These are phyloP conservation scores for Ricinus communis DNA, from an alignment of 345 rosid genomes.

Conservation along the genomic window DNA sequence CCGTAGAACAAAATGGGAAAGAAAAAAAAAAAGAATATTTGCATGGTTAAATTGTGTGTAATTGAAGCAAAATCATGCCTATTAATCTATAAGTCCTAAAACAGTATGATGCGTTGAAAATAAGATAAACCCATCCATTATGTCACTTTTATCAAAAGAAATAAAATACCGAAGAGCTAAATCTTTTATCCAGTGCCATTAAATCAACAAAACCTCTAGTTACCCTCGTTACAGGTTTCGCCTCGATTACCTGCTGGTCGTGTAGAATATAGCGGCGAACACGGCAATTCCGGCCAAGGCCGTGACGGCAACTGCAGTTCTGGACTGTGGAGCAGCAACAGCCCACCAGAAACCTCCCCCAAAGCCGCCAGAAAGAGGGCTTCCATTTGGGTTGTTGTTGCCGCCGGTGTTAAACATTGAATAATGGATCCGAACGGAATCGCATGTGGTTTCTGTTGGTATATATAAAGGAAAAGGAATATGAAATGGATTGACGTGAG, in stretches of 20 bases:
- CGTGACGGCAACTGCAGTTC: constrained; percentile 37
- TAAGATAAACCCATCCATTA: not conserved
- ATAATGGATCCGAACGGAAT: not conserved
- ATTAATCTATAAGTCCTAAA: not conserved
- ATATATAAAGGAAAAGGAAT: too few relatives aligned
- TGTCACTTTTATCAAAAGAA: too few relatives aligned
- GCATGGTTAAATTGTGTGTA: too few relatives aligned
- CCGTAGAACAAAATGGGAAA: too few relatives aligned
- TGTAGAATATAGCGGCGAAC: constrained; percentile 44
- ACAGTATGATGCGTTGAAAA: not conserved
- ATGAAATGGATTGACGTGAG: too few relatives aligned
- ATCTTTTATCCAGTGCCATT: not conserved
- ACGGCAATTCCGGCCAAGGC: constrained; percentile 45
- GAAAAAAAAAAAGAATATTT: too few relatives aligned
- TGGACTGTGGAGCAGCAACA: constrained; percentile 24
- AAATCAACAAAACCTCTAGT: not conserved
- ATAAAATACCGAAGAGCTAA: not conserved
- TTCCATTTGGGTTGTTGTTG: constrained; percentile 26
- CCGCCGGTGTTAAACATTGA: constrained; percentile 26
- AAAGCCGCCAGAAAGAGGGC: constrained; percentile 43
- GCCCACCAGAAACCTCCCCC: constrained; percentile 46
- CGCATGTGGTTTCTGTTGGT: not conserved
- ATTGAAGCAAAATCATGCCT: not conserved
- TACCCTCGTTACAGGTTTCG: too few relatives aligned
- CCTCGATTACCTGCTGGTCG: constrained; percentile 37